Conservation (phyloP, 2,329 filamentous ascomycete species). For the Aspergillus flavus region DNA sequence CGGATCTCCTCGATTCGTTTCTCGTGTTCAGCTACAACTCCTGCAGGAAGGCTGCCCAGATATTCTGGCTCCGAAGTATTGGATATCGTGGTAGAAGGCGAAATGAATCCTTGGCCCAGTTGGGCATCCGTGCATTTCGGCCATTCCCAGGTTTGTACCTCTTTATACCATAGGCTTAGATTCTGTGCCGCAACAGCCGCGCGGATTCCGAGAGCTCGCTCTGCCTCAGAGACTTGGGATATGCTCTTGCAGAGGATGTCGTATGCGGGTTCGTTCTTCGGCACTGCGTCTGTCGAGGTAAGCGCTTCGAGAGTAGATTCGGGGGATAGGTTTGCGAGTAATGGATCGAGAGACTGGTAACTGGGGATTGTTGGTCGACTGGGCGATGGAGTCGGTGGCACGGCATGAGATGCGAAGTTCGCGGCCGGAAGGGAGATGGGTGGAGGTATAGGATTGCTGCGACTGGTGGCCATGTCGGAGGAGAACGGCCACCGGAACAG, state of each 20-base stretch:
- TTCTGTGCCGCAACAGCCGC: conserved; percentile 63
- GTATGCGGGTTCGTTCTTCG: conserved; percentile 41
- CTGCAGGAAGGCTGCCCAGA: conserved; percentile 70
- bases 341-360: conserved; percentile 46
- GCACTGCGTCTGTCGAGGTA: conserved; percentile 44
- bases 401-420: conserved; percentile 32
- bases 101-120: conserved; percentile 46
- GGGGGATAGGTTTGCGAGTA: conserved; percentile 57
- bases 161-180: conserved; percentile 60
- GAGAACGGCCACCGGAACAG: conserved; percentile 20
- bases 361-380: conserved; percentile 39
- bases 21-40: conserved; percentile 70
- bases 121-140: conserved; percentile 42
- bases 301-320: conserved; percentile 57
- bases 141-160: conserved; percentile 64
- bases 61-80: conserved; percentile 47
- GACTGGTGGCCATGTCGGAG: conserved; percentile 36
- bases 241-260: conserved; percentile 53
- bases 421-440: conserved; percentile 32
- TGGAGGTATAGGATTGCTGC: conserved; percentile 31
- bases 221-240: conserved; percentile 56
- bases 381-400: conserved; percentile 42
- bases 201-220: conserved; percentile 61
- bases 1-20: conserved; percentile 72
- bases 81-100: conserved; percentile 23